Base-by-base conservation (phyloP, 164 flowering plant species). In the Protea cynaroides region DNA sequence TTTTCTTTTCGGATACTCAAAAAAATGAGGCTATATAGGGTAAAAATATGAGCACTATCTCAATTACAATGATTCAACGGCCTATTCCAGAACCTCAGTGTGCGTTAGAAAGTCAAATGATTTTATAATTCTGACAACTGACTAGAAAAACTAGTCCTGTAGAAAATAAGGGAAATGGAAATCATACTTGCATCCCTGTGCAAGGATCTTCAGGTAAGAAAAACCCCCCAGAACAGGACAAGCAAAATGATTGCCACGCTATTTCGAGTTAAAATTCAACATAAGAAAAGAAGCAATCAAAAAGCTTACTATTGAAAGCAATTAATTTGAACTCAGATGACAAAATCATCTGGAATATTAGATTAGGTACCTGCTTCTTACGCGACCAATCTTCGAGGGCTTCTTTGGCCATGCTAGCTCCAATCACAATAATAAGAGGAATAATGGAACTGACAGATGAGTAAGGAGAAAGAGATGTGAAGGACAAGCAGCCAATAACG, bases 391-490 rank as follows among this genome's bases (percentile, higher is more conserved):
- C 96, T 76, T 90, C 96, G 7, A 86, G 17, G 17, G 69, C 74
- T 71, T 90, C 96, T 66, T 90, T 90, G 24, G 64, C 85, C 90
- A 90, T 90, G 46, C 91, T 87, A 6, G 72, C 90, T 14, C 84
- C 88, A 43, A 89, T 76, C 44, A 89, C 93, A 15, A 84, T 74
- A 18, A 81, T 64, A 40, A 89, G 81, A 69, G 96, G 96, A 19
- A 83, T 58, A 38, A 89, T 74, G 65, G 75, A 75, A 61, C 93
- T 89, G 62, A 81, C 46, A 29, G 86, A 73, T 0, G 84, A 62
- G 73, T 81, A 87, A 67, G 96, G 96, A 11, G 91, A 72, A 10
- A 87, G 79, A 0, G 86, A 79, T 0, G 91, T 86, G 80, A 90
- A 87, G 10, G 93, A 76, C 62, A 90, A 49, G 19, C 80, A 67